These are phyloP conservation scores for Blastobotrys ciferrii DNA, from an alignment of 1,139 yeast genomes.

Conservation along the genomic window DNA sequence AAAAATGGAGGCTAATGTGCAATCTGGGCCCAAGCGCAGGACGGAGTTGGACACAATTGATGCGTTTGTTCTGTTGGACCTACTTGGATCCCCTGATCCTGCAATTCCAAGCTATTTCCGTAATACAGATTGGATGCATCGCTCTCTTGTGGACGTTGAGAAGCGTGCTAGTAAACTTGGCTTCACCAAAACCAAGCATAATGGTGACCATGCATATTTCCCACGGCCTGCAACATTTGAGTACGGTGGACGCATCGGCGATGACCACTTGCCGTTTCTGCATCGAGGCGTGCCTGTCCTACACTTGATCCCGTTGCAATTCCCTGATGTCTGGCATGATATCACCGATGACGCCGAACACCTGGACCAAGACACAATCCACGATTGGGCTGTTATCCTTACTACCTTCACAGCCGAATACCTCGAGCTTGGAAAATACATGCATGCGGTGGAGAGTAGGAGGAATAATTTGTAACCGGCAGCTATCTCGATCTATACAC, in stretches of 20 bases:
- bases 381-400: slow-evolving; percentile 39
- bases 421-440: slow-evolving; percentile 28
- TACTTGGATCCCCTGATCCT: slow-evolving; percentile 44
- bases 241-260: slow-evolving; percentile 42
- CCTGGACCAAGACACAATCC: slow-evolving; percentile 35
- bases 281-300: slow-evolving; percentile 46
- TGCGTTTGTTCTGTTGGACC: slow-evolving; percentile 48
- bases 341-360: slow-evolving; percentile 38
- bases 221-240: slow-evolving; percentile 22
- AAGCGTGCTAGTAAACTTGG: slow-evolving; percentile 22
- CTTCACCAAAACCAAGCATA: slow-evolving; percentile 15
- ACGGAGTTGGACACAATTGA: slow-evolving; percentile 38
- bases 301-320: slow-evolving; percentile 50
- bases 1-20: slow-evolving; percentile 35
- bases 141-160: slow-evolving; percentile 35
- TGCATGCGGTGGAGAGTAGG: slow-evolving; percentile 5
- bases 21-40: slow-evolving; percentile 18
- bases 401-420: slow-evolving; percentile 38
- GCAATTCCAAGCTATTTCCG: slow-evolving; percentile 47
- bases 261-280: slow-evolving; percentile 55
- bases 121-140: slow-evolving; percentile 43
- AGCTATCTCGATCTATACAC: background rate
- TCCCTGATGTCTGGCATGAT: slow-evolving; percentile 55
- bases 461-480: background rate
- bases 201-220: slow-evolving; percentile 21